Evolutionary conservation across 495 filamentous ascomycete genomes (phyloP).

Genomic region (Paragyromitra xinjiangensis): DNA sequence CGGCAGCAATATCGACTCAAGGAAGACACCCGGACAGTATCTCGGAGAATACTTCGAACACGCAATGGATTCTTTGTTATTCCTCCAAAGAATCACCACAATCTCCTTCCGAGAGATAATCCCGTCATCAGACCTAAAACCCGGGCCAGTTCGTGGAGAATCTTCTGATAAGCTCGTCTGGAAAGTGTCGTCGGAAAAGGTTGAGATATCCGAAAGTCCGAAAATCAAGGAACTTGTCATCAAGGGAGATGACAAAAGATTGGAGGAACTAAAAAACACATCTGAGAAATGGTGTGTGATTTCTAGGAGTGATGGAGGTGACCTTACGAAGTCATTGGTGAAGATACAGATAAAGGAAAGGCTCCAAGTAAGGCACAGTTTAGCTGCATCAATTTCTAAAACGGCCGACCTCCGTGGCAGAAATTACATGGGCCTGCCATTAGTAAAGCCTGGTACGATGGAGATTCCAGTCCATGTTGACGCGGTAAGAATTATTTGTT

Average conservation of each 20-base stretch:
- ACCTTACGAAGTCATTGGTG: slow-evolving; percentile 10
- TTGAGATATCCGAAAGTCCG: not conserved
- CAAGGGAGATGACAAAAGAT: not conserved
- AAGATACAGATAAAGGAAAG: slow-evolving; percentile 38
- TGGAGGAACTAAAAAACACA: not conserved
- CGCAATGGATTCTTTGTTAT: slow-evolving; percentile 42
- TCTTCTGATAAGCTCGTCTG: slow-evolving; percentile 17
- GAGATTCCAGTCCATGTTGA: slow-evolving; percentile 49
- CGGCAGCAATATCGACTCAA: not conserved
- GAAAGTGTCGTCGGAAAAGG: slow-evolving; percentile 28
- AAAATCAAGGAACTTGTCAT: slow-evolving; percentile 30
- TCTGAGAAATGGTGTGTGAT: slow-evolving; percentile 39
- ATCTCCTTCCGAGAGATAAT: slow-evolving; percentile 46
- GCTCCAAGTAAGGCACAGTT: slow-evolving; percentile 59
- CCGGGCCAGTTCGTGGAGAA: slow-evolving; percentile 3
- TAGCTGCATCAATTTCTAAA: slow-evolving; percentile 54
- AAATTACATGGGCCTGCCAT: slow-evolving; percentile 59
- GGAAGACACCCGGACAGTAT: slow-evolving; percentile 5
- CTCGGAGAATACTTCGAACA: slow-evolving; percentile 37
- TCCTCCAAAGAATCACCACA: slow-evolving; percentile 34
- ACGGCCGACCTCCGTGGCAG: slow-evolving; percentile 8
- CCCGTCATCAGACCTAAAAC: not conserved
- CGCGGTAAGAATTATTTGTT: slow-evolving; percentile 55
- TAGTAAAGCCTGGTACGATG: slow-evolving; percentile 25
- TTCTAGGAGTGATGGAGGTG: slow-evolving; percentile 20